These are phyloP conservation scores for Alternaria angustiovoidea DNA, from an alignment of 2,329 filamentous ascomycete genomes.

Conservation along the genomic window DNA sequence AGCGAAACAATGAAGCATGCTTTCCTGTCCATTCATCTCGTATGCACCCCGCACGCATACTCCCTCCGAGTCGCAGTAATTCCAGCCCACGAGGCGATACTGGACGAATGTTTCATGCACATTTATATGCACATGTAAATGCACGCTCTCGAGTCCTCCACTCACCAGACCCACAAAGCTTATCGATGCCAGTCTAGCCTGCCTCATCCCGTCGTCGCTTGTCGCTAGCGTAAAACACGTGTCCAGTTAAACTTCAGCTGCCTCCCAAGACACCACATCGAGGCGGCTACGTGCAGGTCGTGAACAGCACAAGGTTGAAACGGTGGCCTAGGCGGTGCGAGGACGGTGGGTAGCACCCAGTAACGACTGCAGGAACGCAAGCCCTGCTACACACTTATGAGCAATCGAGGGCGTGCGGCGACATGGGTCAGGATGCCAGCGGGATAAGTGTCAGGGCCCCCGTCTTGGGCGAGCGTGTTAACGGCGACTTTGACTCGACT, in stretches of 20 bases:
- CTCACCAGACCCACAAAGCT: conserved; percentile 28
- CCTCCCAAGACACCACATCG: conserved; percentile 34
- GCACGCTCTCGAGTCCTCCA: conserved; percentile 21
- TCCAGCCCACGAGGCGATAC: conserved; percentile 11
- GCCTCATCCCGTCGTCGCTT: conserved; percentile 27
- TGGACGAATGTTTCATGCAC: conserved; percentile 25
- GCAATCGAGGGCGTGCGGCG: conserved; percentile 1
- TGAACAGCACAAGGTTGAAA: conserved; percentile 37
- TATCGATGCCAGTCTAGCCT: conserved; percentile 25
- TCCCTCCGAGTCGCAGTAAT: conserved; percentile 10
- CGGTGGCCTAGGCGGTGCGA: conserved; percentile 24
- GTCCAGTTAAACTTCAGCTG: conserved; percentile 34
- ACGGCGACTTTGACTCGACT: conserved; percentile 16
- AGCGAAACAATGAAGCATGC: conserved; percentile 18
- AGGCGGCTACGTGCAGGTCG: conserved; percentile 40
- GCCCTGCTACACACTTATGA: conserved; percentile 9
- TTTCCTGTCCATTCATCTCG: conserved; percentile 22
- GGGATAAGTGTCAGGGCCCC: conserved; percentile 43
- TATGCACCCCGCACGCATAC: conserved; percentile 6
- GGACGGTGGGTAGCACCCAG: conserved; percentile 36
- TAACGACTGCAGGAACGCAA: conserved; percentile 46
- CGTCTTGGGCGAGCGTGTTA: conserved; percentile 17
- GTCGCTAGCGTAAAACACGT: conserved; percentile 13
- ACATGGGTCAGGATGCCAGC: conserved; percentile 27
- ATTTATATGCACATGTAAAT: conserved; percentile 27